Conservation (phyloP, 2,329 filamentous ascomycete genomes). For the Sporothrix globosa region DNA sequence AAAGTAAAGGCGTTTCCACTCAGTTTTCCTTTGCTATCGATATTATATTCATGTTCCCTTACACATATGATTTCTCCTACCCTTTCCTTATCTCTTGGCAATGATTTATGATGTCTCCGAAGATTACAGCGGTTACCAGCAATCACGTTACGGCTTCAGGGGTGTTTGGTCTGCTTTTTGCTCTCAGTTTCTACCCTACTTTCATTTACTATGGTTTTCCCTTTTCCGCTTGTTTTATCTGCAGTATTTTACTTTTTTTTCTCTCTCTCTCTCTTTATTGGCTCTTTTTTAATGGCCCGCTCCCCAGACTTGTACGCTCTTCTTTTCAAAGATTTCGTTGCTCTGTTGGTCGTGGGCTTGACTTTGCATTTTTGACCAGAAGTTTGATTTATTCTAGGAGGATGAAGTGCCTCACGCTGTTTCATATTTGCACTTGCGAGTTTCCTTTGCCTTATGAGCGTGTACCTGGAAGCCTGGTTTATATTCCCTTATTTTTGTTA, state of each 20-base stretch:
- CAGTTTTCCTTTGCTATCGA: neutral
- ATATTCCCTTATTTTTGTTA: neutral
- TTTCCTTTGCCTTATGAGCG: constrained; percentile 13
- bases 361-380: neutral
- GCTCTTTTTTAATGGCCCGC: neutral
- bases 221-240: neutral
- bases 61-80: constrained; percentile 16
- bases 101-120: constrained; percentile 38
- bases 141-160: constrained; percentile 24
- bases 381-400: neutral
- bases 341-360: constrained; percentile 5
- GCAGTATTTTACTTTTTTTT: neutral
- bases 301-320: neutral
- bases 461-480: constrained; percentile 12
- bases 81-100: constrained; percentile 28
- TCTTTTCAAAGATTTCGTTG: constrained; percentile 1
- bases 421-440: constrained; percentile 13
- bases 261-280: neutral
- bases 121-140: constrained; percentile 32
- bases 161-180: constrained; percentile 23
- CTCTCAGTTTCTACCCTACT: neutral
- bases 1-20: neutral
- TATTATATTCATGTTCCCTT: neutral
- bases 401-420: neutral
- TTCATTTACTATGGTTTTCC: neutral